Evolutionary conservation across 768 basidiomycete genomes (phyloP).

Genomic region (Thelephora aurantiotincta): DNA sequence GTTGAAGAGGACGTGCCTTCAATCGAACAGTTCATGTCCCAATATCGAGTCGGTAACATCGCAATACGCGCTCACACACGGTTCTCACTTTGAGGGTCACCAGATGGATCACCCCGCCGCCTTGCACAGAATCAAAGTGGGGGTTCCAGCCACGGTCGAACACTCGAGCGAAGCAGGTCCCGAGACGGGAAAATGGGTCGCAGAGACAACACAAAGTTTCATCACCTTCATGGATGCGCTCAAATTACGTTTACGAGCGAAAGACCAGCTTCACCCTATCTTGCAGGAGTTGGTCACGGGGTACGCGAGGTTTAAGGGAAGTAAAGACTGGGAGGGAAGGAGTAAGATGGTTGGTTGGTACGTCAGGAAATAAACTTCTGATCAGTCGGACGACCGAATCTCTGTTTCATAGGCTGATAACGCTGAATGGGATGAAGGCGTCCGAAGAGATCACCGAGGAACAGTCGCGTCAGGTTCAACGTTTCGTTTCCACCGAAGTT

Average conservation of each 20-base stretch:
- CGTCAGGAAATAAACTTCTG: constrained; percentile 11
- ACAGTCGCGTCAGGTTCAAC: constrained; percentile 77
- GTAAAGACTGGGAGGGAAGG: constrained; percentile 93
- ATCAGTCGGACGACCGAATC: not conserved
- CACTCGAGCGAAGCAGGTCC: constrained; percentile 87
- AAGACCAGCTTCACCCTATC: constrained; percentile 91
- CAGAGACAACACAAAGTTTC: constrained; percentile 94
- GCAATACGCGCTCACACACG: not conserved
- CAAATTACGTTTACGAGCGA: constrained; percentile 85
- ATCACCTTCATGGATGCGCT: constrained; percentile 99
- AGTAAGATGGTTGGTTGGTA: constrained; percentile 90
- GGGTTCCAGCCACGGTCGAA: constrained; percentile 93
- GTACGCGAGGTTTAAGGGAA: constrained; percentile 88
- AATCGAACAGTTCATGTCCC: constrained; percentile 83
- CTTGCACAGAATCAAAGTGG: constrained; percentile 76
- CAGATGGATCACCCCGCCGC: constrained; percentile 94
- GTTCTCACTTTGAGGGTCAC: not conserved
- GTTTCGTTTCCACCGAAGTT: not conserved
- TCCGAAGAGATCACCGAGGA: constrained; percentile 94
- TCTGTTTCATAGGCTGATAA: constrained; percentile 60
- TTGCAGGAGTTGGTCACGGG: constrained; percentile 91
- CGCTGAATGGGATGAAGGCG: constrained; percentile 92
- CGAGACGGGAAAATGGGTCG: constrained; percentile 94
- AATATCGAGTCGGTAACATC: constrained; percentile 51
- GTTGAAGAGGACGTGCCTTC: constrained; percentile 77